Evolutionary conservation across 2,329 filamentous ascomycete genomes (phyloP).

Genomic region (Xylogone sp.): DNA sequence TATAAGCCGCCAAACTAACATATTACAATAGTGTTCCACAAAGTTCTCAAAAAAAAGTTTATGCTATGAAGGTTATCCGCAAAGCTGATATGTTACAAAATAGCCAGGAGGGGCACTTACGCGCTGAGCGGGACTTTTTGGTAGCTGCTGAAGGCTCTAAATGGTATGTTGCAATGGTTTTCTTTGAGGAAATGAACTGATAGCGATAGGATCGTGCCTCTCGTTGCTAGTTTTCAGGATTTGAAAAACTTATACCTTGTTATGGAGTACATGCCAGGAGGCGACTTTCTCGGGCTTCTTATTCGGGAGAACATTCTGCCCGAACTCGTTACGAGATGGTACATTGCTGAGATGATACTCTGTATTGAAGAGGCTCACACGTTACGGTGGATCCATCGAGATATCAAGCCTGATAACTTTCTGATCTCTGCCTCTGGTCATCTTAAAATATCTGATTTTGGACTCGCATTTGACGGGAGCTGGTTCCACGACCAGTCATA

Average conservation of each 20-base stretch:
- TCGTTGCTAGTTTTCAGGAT: conserved; percentile 89
- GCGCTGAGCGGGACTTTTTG: conserved; percentile 88
- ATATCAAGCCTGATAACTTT: conserved; percentile 97
- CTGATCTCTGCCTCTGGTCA: conserved; percentile 85
- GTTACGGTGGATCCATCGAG: conserved; percentile 87
- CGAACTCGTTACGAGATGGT: conserved; percentile 77
- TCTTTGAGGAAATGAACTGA: conserved; percentile 6
- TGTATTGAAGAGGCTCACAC: conserved; percentile 90
- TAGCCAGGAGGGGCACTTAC: conserved; percentile 86
- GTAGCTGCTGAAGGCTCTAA: conserved; percentile 82
- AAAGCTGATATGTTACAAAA: conserved; percentile 92
- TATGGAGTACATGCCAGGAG: conserved; percentile 98
- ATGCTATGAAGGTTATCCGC: conserved; percentile 95
- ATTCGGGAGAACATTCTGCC: conserved; percentile 80
- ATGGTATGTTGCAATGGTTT: conserved; percentile 49
- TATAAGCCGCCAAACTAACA: conserved; percentile 6
- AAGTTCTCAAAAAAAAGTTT: conserved; percentile 48
- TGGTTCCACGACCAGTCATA: conserved; percentile 90
- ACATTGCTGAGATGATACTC: conserved; percentile 92
- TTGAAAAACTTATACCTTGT: conserved; percentile 80
- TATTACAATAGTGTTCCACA: not conserved
- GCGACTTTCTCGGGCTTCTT: conserved; percentile 85
- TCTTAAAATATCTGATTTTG: conserved; percentile 94
- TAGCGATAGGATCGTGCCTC: conserved; percentile 67
- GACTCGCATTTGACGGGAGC: conserved; percentile 89